These are phyloP conservation scores for Trichoderma arundinaceum DNA, from an alignment of 2,329 filamentous ascomycete species.

Conservation along the genomic window DNA sequence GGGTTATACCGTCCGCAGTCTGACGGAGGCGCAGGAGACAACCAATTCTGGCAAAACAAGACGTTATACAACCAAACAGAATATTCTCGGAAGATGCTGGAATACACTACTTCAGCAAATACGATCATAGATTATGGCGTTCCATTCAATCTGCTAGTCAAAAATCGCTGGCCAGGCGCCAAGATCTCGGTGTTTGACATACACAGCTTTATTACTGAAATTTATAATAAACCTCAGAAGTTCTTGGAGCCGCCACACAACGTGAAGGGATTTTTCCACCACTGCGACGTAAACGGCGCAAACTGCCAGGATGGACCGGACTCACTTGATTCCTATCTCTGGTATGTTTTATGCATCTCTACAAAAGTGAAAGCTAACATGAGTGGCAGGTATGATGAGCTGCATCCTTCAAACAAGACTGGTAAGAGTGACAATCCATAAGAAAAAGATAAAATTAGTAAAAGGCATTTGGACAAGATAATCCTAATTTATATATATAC, in stretches of 20 bases:
- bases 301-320: not conserved
- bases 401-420: conserved; percentile 22
- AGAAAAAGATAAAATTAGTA: not conserved
- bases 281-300: conserved; percentile 50
- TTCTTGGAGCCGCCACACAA: conserved; percentile 72
- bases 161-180: conserved; percentile 60
- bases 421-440: not conserved
- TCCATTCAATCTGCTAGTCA: conserved; percentile 51
- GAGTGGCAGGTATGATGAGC: conserved; percentile 66
- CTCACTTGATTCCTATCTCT: conserved; percentile 8
- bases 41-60: conserved; percentile 54
- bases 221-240: conserved; percentile 62
- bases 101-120: conserved; percentile 58
- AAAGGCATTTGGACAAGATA: not conserved
- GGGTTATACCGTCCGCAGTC: conserved; percentile 62
- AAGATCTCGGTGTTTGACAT: conserved; percentile 71
- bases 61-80: conserved; percentile 54
- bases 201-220: conserved; percentile 67
- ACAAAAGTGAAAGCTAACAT: conserved; percentile 36
- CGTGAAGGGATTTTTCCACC: conserved; percentile 61
- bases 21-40: conserved; percentile 30
- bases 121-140: conserved; percentile 55
- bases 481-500: not conserved
- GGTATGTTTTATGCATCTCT: not conserved
- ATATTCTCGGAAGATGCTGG: conserved; percentile 51